Base-by-base conservation (phyloP, 1,139 yeast species). In the Magnusiomyces sp. region DNA sequence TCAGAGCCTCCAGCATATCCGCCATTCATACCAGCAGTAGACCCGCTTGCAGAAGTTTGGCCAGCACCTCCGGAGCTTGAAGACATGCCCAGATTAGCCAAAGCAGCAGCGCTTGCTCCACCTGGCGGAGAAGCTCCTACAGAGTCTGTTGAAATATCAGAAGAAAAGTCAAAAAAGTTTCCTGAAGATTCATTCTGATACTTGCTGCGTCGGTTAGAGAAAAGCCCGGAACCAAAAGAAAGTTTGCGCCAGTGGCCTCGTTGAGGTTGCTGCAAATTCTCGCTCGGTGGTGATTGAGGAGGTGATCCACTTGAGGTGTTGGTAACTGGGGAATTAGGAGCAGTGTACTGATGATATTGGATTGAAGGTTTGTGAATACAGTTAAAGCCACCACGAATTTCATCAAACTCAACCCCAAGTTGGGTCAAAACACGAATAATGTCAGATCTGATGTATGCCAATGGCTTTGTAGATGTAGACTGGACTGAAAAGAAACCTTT, bases 401-500 rank as follows among this genome's bases (percentile, higher is more conserved):
- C 98, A 56, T 82, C 85, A 64, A 78, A 90, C 56, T 81, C 80
- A 44, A 92, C 94, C 20, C 89, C 90, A 61, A 88, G 72, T 56
- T 80, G 80, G 36, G 80, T 81, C 64, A 92, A 75, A 1, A 86
- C 94, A 33, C 81, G 77, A 34, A 92, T 85, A 46, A 92, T 81
- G 62, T 86, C 90, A 60, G 85, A 80, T 53, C 97, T 80, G 52
- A 92, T 90, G 55, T 86, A 87, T 9, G 95, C 92, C 51, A 92
- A 73, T 20, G 96, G 90, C 60, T 89, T 89, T 4, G 96, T 87
- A 1, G 97, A 88, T 0, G 98, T 92, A 1, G 96, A 86, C 68
- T 89, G 97, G 43, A 90, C 97, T 55, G 94, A 83, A 70, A 92
- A 92, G 62, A 92, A 89, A 1, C 97, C 97, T 66, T 90, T 89